Base-by-base conservation (phyloP, 75 land plant genomes). In the Picea sitchensis region DNA sequence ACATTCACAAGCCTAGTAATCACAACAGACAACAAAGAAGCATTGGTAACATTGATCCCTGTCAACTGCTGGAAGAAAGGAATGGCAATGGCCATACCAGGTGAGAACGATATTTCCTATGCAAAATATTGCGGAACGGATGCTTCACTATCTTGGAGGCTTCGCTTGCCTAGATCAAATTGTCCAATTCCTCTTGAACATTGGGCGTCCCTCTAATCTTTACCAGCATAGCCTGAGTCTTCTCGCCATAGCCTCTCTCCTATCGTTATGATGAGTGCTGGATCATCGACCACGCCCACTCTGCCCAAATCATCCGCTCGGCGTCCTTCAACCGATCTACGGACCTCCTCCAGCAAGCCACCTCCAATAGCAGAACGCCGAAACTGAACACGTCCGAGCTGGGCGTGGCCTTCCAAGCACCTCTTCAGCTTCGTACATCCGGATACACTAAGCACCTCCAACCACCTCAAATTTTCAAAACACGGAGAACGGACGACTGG, bases 211-310 rank as follows among this genome's bases (percentile, higher is more conserved):
- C 96, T 0, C 96, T 77, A 58, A 94, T 86, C 71, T 65, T 82
- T 36, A 36, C 32, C 13, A 94, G 87, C 75, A 85, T 80, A 20
- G 2, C 13, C 31, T 21, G 69, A 60, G 91, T 94, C 62, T 82
- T 68, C 2, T 85, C 88, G 0, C 31, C 58, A 5, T 87, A 20
- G 20, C 92, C 92, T 15, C 92, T 79, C 59, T 92, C 96, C 96
- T n/a, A 88, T 41, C 23, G 89, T 91, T 82, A 94, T 88, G 57
- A 92, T 84, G n/a, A 76, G 20, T 23, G 96, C 94, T 2, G 96
- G 96, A 30, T 88, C 90, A 13, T 80, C 83, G 0, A 90, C 93
- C 36, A 85, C 76, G 17, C 86, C 95, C 38, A 91, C 26, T 26
- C 26, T 26, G 26, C 26, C 26, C 26, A 26, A 26, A 26, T 26